These are phyloP conservation scores for Nicotiana benthamiana DNA, from an alignment of 257 asterid species.

Conservation along the genomic window DNA sequence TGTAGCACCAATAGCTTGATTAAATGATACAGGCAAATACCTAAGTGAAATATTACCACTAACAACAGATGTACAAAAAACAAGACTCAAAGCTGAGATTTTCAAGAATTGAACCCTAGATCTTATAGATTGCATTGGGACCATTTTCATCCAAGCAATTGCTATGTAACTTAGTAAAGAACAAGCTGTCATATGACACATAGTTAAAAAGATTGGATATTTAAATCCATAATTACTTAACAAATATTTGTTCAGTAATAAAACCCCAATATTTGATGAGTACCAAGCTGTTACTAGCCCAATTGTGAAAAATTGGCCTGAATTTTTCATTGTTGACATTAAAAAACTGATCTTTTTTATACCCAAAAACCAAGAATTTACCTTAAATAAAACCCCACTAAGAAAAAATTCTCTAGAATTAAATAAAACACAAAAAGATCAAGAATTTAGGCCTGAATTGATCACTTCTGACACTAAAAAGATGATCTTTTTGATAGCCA, in stretches of 20 bases:
- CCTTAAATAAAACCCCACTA: background rate
- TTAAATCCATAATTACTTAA: constrained; percentile 85
- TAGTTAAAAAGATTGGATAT: constrained; percentile 78
- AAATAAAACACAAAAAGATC: background rate
- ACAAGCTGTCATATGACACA: constrained; percentile 93
- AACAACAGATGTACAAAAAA: constrained; percentile 78
- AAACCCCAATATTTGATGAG: constrained; percentile 79
- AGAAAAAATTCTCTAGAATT: background rate
- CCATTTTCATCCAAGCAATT: constrained; percentile 85
- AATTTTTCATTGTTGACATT: constrained; percentile 29
- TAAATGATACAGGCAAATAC: constrained; percentile 81
- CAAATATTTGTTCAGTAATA: constrained; percentile 70
- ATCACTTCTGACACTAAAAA: too few relatives aligned
- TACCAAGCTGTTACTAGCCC: constrained; percentile 83
- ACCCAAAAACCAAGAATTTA: background rate
- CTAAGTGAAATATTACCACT: constrained; percentile 75
- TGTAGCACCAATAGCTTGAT: constrained; percentile 88
- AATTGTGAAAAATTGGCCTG: constrained; percentile 59
- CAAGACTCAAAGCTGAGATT: constrained; percentile 67
- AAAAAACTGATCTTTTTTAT: background rate
- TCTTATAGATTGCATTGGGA: constrained; percentile 84
- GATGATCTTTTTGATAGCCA: too few relatives aligned
- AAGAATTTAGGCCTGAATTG: background rate
- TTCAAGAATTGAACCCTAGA: constrained; percentile 79
- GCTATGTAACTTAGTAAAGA: constrained; percentile 80